Evolutionary conservation across 805 yeast species (phyloP).

Genomic region (Candida germanica): DNA sequence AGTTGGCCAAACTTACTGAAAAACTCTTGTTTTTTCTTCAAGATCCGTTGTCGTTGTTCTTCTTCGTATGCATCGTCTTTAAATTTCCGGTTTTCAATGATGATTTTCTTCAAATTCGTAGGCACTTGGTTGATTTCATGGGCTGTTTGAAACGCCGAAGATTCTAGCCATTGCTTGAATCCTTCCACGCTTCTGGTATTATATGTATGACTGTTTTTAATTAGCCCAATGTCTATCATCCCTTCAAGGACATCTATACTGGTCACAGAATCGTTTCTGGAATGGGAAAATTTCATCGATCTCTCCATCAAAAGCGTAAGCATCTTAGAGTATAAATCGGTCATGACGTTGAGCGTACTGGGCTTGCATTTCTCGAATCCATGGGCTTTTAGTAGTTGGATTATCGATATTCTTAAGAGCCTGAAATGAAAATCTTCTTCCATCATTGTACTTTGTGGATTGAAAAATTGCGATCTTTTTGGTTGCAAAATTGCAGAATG

Average conservation of each 20-base stretch:
- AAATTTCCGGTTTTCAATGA: constrained; percentile 38
- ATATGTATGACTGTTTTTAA: constrained; percentile 46
- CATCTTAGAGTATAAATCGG: constrained; percentile 71
- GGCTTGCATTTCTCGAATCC: constrained; percentile 84
- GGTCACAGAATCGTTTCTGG: constrained; percentile 42
- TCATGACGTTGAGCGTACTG: constrained; percentile 65
- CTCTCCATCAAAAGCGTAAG: constrained; percentile 52
- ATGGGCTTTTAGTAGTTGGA: constrained; percentile 65
- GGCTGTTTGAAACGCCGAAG: constrained; percentile 21
- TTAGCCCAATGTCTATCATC: constrained; percentile 56
- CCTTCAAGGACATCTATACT: constrained; percentile 74
- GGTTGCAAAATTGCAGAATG: neutral
- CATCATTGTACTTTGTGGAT: constrained; percentile 15
- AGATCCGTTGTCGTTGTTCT: constrained; percentile 30
- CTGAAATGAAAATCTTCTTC: constrained; percentile 40
- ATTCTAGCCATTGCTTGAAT: constrained; percentile 34
- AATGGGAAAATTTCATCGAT: constrained; percentile 47
- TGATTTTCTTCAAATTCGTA: constrained; percentile 23
- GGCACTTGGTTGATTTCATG: constrained; percentile 24
- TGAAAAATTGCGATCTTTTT: neutral
- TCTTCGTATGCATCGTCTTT: constrained; percentile 35
- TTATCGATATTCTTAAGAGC: constrained; percentile 36
- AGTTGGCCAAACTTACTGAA: constrained; percentile 28
- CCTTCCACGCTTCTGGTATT: constrained; percentile 38
- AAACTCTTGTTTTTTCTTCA: constrained; percentile 38